phyloP scores from a whole-genome alignment of 257 asterid genomes.

The Nicotiana attenuata region DNA sequence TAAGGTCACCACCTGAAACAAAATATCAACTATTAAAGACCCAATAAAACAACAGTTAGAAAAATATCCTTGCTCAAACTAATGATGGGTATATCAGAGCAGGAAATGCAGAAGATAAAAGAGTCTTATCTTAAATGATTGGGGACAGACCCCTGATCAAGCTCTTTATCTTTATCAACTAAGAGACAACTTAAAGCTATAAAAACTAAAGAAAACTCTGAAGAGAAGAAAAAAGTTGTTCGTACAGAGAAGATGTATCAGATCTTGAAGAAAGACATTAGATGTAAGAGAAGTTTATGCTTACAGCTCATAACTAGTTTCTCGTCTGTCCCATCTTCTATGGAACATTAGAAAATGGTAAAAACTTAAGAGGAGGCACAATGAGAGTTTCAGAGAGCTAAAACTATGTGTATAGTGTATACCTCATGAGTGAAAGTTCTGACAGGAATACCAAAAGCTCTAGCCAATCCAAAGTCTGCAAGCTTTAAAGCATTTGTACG shows the following conservation, averaged over 20 bases:
- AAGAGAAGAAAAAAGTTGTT: neutral
- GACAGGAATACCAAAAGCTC: conserved; percentile 97
- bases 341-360: neutral
- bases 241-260: neutral
- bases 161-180: neutral
- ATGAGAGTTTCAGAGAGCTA: neutral
- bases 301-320: neutral
- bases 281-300: neutral
- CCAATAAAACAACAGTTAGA: neutral
- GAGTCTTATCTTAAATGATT: neutral
- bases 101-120: neutral
- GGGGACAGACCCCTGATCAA: conserved; percentile 1
- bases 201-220: neutral
- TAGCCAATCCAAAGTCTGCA: conserved; percentile 96
- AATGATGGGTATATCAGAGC: neutral
- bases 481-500: conserved; percentile 83
- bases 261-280: neutral
- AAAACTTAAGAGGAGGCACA: neutral
- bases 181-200: neutral
- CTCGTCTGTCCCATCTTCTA: neutral
- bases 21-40: neutral
- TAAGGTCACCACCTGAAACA: conserved; percentile 81
- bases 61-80: neutral
- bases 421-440: conserved; percentile 96
- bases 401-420: conserved; percentile 14